Evolutionary conservation across 257 asterid genomes (phyloP).

Genomic region (Jacaranda mimosifolia): DNA sequence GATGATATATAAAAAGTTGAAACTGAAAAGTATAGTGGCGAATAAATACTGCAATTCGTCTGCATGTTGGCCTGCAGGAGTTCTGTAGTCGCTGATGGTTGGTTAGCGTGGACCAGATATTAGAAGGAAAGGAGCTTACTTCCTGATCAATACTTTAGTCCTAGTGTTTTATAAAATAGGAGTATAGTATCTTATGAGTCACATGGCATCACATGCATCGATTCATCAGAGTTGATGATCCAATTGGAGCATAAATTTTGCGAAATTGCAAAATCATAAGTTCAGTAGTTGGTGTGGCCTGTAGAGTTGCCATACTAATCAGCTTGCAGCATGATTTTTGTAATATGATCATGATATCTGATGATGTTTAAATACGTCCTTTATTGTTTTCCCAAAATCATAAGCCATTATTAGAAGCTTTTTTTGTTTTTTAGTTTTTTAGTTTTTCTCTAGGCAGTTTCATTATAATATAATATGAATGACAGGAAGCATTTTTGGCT

Average conservation of each 20-base stretch:
- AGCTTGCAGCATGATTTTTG: conserved; percentile 17
- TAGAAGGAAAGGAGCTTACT: background rate
- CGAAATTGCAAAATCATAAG: background rate
- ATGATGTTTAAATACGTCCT: background rate
- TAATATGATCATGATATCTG: background rate
- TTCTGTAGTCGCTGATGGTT: background rate
- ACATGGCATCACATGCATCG: background rate
- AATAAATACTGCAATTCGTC: background rate
- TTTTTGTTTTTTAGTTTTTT: background rate
- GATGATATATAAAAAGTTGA: background rate
- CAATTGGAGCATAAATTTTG: background rate
- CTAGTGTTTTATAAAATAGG: background rate
- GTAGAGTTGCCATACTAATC: background rate
- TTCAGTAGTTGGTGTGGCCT: background rate
- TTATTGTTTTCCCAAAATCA: background rate
- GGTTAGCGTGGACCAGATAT: background rate
- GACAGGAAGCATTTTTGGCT: background rate
- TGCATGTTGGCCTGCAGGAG: background rate
- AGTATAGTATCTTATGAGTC: background rate
- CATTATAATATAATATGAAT: background rate
- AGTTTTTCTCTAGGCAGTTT: conserved; percentile 9
- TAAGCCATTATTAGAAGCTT: background rate
- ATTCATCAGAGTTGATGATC: background rate
- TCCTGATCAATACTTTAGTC: background rate
- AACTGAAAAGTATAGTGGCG: conserved; percentile 11